These are phyloP conservation scores for Chytriomyces hyalinus DNA, from an alignment of 192 early-diverging fungal genomes.

Conservation along the genomic window DNA sequence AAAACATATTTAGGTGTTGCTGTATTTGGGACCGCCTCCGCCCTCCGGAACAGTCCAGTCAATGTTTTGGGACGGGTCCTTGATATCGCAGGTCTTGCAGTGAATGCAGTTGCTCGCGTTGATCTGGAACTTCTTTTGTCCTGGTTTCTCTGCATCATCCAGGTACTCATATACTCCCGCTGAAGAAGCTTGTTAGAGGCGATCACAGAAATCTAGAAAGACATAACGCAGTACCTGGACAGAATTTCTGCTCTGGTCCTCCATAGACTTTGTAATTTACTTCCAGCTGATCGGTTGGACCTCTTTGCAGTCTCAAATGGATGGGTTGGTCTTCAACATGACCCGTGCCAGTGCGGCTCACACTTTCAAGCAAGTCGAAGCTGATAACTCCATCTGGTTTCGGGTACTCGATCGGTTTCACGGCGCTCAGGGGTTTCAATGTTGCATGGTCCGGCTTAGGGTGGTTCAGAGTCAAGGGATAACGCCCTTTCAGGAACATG, in stretches of 20 bases:
- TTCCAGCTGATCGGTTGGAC: constrained; percentile 78
- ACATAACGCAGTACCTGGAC: constrained; percentile 71
- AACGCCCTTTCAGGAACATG: constrained; percentile 83
- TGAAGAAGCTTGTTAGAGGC: constrained; percentile 14
- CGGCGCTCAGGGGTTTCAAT: constrained; percentile 67
- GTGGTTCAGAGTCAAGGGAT: constrained; percentile 96
- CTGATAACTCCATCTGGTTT: constrained; percentile 95
- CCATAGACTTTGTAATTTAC: constrained; percentile 84
- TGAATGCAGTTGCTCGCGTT: constrained; percentile 91
- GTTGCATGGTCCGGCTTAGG: constrained; percentile 78
- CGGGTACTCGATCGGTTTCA: constrained; percentile 89
- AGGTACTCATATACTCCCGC: constrained; percentile 98
- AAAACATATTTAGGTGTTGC: constrained; percentile 55
- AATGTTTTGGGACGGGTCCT: constrained; percentile 98
- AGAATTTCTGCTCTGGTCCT: constrained; percentile 95
- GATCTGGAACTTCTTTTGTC: constrained; percentile 92
- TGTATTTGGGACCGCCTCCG: constrained; percentile 83
- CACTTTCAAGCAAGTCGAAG: constrained; percentile 94
- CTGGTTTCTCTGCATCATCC: constrained; percentile 84
- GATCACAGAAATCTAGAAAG: constrained; percentile 13
- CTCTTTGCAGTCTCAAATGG: constrained; percentile 80
- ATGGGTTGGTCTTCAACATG: constrained; percentile 95
- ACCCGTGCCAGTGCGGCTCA: constrained; percentile 90
- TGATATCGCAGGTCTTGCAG: constrained; percentile 99
- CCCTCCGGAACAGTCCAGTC: constrained; percentile 96